Base-by-base conservation (phyloP, 1,139 yeast species). In the Hansenula sp. region DNA sequence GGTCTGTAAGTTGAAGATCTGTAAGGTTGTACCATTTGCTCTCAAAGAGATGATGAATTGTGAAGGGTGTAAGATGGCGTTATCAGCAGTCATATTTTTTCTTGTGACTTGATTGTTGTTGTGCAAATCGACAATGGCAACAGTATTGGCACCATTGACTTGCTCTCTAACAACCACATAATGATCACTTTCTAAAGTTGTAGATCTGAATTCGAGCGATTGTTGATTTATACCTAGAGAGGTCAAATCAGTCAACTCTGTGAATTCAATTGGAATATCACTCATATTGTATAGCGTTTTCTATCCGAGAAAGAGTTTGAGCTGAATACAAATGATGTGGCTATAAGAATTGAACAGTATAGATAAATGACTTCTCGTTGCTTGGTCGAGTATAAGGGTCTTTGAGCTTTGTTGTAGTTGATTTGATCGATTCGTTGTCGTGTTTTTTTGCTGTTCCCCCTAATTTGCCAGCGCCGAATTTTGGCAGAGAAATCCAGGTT, bases 41-140 rank as follows among this genome's bases (percentile, higher is more conserved):
- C 98, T 79, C 53, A 94, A 79, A 19, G 96, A 90, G 57, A 94
- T 91, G 53, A 93, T 91, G 67, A 83, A 79, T 65, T 89, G 84
- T 27, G 71, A 64, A 16, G 99, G 98, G 66, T 91, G 96, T 95
- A 94, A 84, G 62, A 94, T 93, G 42, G 97, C 98, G 53, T 91
- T 87, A 68, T 94, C 99, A 41, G 99, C 99, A 45, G 89, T 80
- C 96, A 94, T 94, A 65, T 87, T 86, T 70, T 94, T 91, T 61
- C 96, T 81, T 28, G 81, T 80, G 55, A 88, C 83, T 57, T 81
- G 77, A 62, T 81, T 80, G 70, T 81, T 82, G 44, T 88, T 82
- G 53, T 79, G 74, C 62, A 93, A 76, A 63, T 93, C 93, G 53
- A 94, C 80, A 58, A 94, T 93, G 42, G 96, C 96, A 45, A 94